Evolutionary conservation across 2,329 filamentous ascomycete species (phyloP), one percentile per base, ranked within the genome.

Genomic region (Passalora sequoiae): DNA sequence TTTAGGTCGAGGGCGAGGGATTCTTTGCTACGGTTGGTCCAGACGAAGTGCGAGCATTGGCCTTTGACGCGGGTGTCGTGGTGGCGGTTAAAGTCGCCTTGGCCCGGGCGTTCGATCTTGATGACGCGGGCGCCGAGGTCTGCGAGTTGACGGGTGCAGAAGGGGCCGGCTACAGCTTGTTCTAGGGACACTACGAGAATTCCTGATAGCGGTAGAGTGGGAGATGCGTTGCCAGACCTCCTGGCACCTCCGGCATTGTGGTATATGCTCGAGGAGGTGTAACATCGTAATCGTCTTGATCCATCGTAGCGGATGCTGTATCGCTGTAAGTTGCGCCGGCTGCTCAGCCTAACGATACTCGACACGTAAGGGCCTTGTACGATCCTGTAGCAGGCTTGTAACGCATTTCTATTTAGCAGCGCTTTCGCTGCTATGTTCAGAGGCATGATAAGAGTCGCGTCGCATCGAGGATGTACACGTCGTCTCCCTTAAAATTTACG

Each of bases 1-100:
- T 91, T 86, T 60, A 97, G 97, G 1, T 89, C 95, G 2, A 97
- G 73, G 0, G 80, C 91, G 1, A 97, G 67, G 0, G 88, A 95
- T 63, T 91, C 94, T 64, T 98, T 98, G 69, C 96, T 96, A 38
- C 92, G 85, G 62, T 96, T 96, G 9, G 56, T 59, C 57, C 57
- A 60, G 37, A 56, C 51, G 42, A 60, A 59, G 29, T 60, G 56
- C 2, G 45, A 52, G 46, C 53, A 56, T 13, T 52, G 45, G 4
- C 51, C 56, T 22, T 53, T 53, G 29, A 58, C 51, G 20, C 57
- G 43, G n/a, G 38, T 40, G 44, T 59, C 57, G 44, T 60, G 55
- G 36, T 55, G 27, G 20, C 56, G 51, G 32, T 57, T 57, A 51
- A 60, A 40, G 45, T 59, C 59, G 40, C 56, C 60, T 47, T 30